A percentile compares a stretch with the other conserved stretches of the same genome.
Conservation (phyloP, 495 filamentous ascomycete species). For the Aspergillus olivimuriae region DNA sequence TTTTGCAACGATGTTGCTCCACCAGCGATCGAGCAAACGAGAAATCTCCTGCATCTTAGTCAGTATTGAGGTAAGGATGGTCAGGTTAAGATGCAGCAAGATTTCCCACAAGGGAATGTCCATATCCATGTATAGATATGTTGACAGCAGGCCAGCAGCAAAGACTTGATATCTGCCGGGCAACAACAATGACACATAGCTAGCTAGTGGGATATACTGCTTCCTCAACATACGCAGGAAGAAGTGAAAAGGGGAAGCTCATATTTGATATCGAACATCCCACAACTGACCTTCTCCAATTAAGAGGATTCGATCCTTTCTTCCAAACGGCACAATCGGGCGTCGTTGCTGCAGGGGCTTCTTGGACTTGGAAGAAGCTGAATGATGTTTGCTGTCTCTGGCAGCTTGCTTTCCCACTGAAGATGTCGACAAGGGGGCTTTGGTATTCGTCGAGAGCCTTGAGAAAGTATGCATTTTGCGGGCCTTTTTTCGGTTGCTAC, state of each 20-base stretch:
- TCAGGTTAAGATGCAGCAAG: too few species aligned
- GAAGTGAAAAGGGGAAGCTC: too few species aligned
- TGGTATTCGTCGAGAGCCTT: constrained; percentile 12
- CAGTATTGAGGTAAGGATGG: constrained; percentile 7
- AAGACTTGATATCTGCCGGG: too few species aligned
- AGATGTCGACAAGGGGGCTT: too few species aligned
- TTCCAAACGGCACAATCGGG: constrained; percentile 69
- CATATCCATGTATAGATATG: too few species aligned
- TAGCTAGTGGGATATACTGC: too few species aligned
- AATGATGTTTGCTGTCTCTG: too few species aligned
- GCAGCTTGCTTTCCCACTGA: too few species aligned
- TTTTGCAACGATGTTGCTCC: constrained; percentile 60
- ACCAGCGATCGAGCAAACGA: constrained; percentile 77
- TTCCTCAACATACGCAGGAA: too few species aligned
- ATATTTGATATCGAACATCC: background rate
- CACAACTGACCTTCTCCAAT: constrained; percentile 67
- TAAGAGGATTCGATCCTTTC: constrained; percentile 66
- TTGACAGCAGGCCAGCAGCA: too few species aligned
- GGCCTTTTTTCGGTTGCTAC: constrained; percentile 7
- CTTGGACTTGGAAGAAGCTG: background rate
- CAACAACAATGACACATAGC: too few species aligned
- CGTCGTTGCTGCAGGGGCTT: constrained; percentile 27
- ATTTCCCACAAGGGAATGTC: too few species aligned
- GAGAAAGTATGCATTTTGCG: constrained; percentile 23
- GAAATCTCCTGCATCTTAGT: constrained; percentile 57